Base-by-base conservation (phyloP, 1,284 basidiomycete species). In the Moesziomyces antarcticus region DNA sequence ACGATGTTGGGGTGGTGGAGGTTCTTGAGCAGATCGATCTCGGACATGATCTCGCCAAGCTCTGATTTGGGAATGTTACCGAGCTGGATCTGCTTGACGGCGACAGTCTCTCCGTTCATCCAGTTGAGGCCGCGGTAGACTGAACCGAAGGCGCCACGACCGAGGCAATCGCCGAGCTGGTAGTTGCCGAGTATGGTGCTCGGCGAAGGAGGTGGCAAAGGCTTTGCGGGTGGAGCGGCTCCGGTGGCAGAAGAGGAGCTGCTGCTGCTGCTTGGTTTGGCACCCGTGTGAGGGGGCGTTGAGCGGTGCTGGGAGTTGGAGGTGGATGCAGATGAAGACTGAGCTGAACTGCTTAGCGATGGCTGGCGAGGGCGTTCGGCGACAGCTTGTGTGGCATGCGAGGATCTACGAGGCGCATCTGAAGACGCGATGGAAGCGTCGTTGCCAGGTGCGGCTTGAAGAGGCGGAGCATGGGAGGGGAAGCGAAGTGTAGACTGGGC, bases 21-120 rank as follows among this genome's bases (percentile, higher is more conserved):
- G 84, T 97, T 97, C 88, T 98, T 97, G 77, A 99, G 89, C 62
- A 99, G 87, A 85, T 98, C 93, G 79, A 99, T 99, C 87, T 99
- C 96, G 69, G 92, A 93, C 96, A 98, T 98, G 82, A 99, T 97
- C 85, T 98, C 94, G 21, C 92, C 91, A 52, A 98, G 88, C 83
- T 97, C 93, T 50, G 90, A 89, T 83, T 93, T 92, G 2, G 95
- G 93, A 62, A 99, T 95, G 84, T 94, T 94, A 83, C 90, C 91
- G 66, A 99, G 87, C 80, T 93, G 81, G 48, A 86, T 85, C 77
- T 85, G 75, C 45, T 83, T 83, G 50, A 83, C 76, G n/a, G 82
- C 81, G 40, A 82, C 80, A 25, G 81, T 82, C 58, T 83, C 82
- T 14, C 95, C 95, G 24, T 93, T 97, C 40, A 91, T 91, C 90